Evolutionary conservation across 495 filamentous ascomycete species (phyloP), one percentile per base, ranked within the genome.

Genomic region (Hyaloscypha finlandica): DNA sequence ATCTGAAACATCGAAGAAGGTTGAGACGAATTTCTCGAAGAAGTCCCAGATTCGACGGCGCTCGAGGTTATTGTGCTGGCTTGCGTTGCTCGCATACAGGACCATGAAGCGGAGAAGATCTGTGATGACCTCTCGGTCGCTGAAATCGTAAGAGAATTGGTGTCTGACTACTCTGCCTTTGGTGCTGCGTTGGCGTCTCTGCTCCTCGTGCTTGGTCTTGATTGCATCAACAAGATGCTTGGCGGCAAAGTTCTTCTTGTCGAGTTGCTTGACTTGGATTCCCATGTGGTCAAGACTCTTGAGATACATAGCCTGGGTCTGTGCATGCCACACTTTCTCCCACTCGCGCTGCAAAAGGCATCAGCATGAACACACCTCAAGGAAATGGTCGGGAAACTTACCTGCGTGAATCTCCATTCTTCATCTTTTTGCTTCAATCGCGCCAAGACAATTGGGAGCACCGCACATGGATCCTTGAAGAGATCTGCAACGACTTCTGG

Each of bases 321-420:
- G 95, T 64, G 89, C 88, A 64, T 93, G 92, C 96, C 96, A 99
- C 29, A 98, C 92, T 76, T 97, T 98, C 77, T 98, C 93, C 96
- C 96, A 99, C 74, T 98, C 96, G 30, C 95, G 92, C 84, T 92
- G 65, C 2, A 25, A 33, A 11, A 33, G 12, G 2, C 12, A 45
- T 68, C 45, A 68, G 64, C 11, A 4, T 37, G 35, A 37, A 37
- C 25, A 8, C 5, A 20, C 6, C 22, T 8, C 55, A 8, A 30
- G 56, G 35, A 51, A 31, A 52, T 48, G 35, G 59, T 25, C 8
- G n/a, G 2, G 22, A 35, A 63, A 42, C 83, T 77, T 92, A 93
- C 71, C 64, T 74, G 72, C 35, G 92, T 92, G 51, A 93, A 91
- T 68, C 96, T 92, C 96, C 96, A 99, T 72, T 97, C 93, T 75